A percentile compares a stretch with the other conserved stretches of the same genome.
These are phyloP conservation scores for Penicillium flavigenum DNA, from an alignment of 495 filamentous ascomycete genomes.

Conservation along the genomic window DNA sequence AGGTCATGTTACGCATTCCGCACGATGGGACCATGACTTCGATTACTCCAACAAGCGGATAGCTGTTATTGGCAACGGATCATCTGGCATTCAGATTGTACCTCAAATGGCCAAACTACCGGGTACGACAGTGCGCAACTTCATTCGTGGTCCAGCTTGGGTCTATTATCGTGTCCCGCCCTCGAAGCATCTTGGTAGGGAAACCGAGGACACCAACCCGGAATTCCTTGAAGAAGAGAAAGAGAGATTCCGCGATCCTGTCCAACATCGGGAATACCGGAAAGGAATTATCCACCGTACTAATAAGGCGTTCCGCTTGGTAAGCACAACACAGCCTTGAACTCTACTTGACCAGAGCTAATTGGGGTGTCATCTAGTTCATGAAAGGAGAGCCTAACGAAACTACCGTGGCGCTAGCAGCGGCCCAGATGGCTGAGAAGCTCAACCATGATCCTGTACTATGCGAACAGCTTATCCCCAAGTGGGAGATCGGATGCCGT, in stretches of 20 bases:
- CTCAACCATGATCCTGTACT: conserved; percentile 38
- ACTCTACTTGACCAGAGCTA: neutral
- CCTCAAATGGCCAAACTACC: conserved; percentile 45
- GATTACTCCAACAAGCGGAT: conserved; percentile 50
- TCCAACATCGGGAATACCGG: conserved; percentile 21
- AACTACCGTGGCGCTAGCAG: conserved; percentile 18
- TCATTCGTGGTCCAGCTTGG: conserved; percentile 33
- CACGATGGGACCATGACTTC: conserved; percentile 44
- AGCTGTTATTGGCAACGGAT: conserved; percentile 52
- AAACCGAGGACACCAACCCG: conserved; percentile 27
- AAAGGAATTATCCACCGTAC: conserved; percentile 34
- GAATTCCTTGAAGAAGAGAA: conserved; percentile 33
- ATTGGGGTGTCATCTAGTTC: conserved; percentile 16
- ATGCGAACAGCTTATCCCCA: conserved; percentile 42
- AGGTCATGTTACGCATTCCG: conserved; percentile 52
- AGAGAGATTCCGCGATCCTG: neutral
- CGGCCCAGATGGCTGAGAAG: conserved; percentile 36
- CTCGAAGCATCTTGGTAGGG: conserved; percentile 29
- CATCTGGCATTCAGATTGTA: conserved; percentile 53
- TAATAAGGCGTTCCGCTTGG: conserved; percentile 33
- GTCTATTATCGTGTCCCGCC: conserved; percentile 28
- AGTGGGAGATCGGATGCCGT: conserved; percentile 49
- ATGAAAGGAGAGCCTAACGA: conserved; percentile 27
- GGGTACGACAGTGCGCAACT: conserved; percentile 27
- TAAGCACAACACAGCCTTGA: conserved; percentile 6